Base-by-base conservation (phyloP, 2,329 filamentous ascomycete species). In the Microdochium bolleyi region DNA sequence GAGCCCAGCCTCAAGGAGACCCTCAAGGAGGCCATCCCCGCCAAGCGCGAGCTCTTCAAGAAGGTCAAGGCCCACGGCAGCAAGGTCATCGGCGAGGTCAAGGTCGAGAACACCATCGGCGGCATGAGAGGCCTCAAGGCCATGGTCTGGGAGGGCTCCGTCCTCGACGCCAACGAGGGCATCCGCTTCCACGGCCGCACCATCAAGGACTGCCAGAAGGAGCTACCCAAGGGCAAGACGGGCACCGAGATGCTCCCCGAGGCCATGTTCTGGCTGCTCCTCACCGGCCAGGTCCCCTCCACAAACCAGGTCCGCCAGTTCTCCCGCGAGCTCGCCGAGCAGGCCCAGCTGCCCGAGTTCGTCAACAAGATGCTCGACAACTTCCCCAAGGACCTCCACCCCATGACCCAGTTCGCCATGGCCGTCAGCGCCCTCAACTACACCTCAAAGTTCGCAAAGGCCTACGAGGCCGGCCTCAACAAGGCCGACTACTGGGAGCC, bases 401-500 rank as follows among this genome's bases (percentile, higher is more conserved):
- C 94, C 55, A 99, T 99, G 94, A 97, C 94, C 11, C 92, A 97
- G 70, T 92, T 99, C 62, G 87, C 92, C 60, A 94, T 95, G 62
- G 91, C 92, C 48, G 94, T 97, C 51, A 92, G 91, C 19, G 89
- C 94, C n/a, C 81, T 99, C 56, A 96, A 95, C 75, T 89, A 96
- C 70, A 91, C 91, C 61, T 96, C 90, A 63, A 84, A 87, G 65
- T 99, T 99, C 62, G 94, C 92, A 58, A 92, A 91, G 73, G 88
- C 88, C 21, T 99, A 99, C 71, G 92, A 92, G 70, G 75, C 87
- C 61, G 94, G 94, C 34, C 74, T 97, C 59, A 88, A 85, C 80
- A 99, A 97, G 79, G 89, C 90, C 51, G 90, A 96, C 62, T 97
- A 97, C 82, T 99, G 94, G 94, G 94, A 97, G 75, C 90, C 92